These are phyloP conservation scores for Dionaea muscipula DNA, from an alignment of 179 eudicot genomes.

Conservation along the genomic window DNA sequence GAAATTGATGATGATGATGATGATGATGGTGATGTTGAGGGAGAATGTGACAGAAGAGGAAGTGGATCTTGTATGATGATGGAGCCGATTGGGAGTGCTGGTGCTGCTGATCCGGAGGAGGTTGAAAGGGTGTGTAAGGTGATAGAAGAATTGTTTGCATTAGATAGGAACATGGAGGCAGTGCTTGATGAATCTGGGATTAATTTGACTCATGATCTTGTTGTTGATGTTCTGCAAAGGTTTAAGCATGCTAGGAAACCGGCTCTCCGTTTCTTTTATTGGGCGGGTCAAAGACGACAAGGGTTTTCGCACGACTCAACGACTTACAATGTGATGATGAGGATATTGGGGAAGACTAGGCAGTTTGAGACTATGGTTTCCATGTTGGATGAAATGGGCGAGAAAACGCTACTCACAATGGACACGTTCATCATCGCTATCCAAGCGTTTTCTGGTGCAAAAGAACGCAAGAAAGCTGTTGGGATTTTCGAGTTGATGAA, in stretches of 20 bases:
- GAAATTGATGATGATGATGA: slow-evolving; percentile 18
- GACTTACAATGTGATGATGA: slow-evolving; percentile 66
- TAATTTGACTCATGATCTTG: slow-evolving; percentile 53
- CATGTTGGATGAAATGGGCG: slow-evolving; percentile 79
- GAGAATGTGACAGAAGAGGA: slow-evolving; percentile 9
- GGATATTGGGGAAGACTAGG: slow-evolving; percentile 60
- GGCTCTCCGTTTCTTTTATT: slow-evolving; percentile 77
- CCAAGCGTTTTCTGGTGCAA: slow-evolving; percentile 55
- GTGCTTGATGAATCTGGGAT: slow-evolving; percentile 70
- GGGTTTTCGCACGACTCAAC: slow-evolving; percentile 56
- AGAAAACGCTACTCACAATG: slow-evolving; percentile 44
- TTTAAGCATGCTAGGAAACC: slow-evolving; percentile 74
- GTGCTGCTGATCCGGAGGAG: slow-evolving; percentile 52
- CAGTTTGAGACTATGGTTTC: slow-evolving; percentile 82
- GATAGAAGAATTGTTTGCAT: slow-evolving; percentile 68
- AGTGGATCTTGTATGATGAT: neutral
- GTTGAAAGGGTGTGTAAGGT: slow-evolving; percentile 62
- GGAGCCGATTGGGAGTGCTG: slow-evolving; percentile 11
- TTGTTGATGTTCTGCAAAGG: slow-evolving; percentile 53
- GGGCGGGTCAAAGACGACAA: slow-evolving; percentile 51
- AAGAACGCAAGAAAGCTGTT: slow-evolving; percentile 75
- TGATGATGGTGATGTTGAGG: slow-evolving; percentile 12
- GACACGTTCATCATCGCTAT: slow-evolving; percentile 62
- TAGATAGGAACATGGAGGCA: slow-evolving; percentile 85
- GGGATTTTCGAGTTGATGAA: slow-evolving; percentile 81